Conservation (phyloP, 164 flowering plant species). For the Chimonanthus salicifolius region DNA sequence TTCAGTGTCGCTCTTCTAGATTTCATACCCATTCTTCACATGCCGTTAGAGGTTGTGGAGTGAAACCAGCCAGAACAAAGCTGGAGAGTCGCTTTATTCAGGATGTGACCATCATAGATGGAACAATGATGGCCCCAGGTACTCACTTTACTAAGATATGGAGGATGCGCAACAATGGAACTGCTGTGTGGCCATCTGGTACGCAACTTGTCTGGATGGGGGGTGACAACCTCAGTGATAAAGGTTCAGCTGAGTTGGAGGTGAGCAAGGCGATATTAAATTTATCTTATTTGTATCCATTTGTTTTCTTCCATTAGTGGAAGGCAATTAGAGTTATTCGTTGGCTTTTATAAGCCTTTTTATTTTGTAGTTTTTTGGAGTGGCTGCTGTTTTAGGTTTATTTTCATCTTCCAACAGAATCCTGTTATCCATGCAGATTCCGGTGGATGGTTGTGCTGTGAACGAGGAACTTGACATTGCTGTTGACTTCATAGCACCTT, state of each 20-base stretch:
- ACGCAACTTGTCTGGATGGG: slow-evolving; percentile 71
- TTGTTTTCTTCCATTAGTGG: neutral
- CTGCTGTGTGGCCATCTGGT: slow-evolving; percentile 52
- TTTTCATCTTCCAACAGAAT: neutral
- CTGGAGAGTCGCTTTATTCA: slow-evolving; percentile 57
- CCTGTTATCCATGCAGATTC: slow-evolving; percentile 35
- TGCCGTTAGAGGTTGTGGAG: slow-evolving; percentile 15
- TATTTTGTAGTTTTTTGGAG: neutral
- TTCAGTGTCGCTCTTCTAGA: slow-evolving; percentile 17
- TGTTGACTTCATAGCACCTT: slow-evolving; percentile 75
- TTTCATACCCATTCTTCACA: slow-evolving; percentile 16
- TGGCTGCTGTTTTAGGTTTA: neutral
- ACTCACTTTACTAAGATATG: slow-evolving; percentile 83
- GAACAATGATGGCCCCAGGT: slow-evolving; percentile 58
- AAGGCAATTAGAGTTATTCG: neutral
- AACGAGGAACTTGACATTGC: slow-evolving; percentile 59
- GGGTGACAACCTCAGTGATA: slow-evolving; percentile 48
- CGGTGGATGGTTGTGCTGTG: slow-evolving; percentile 37
- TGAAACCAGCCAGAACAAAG: slow-evolving; percentile 22
- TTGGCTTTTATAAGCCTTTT: too few relatives aligned
- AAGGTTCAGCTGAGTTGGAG: slow-evolving; percentile 44
- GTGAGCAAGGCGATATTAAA: slow-evolving; percentile 17
- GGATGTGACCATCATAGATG: slow-evolving; percentile 76
- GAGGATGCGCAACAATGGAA: slow-evolving; percentile 83
- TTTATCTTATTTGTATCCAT: neutral